Base-by-base conservation (phyloP, 2,329 filamentous ascomycete species). In the Corniculantispora saksenae region DNA sequence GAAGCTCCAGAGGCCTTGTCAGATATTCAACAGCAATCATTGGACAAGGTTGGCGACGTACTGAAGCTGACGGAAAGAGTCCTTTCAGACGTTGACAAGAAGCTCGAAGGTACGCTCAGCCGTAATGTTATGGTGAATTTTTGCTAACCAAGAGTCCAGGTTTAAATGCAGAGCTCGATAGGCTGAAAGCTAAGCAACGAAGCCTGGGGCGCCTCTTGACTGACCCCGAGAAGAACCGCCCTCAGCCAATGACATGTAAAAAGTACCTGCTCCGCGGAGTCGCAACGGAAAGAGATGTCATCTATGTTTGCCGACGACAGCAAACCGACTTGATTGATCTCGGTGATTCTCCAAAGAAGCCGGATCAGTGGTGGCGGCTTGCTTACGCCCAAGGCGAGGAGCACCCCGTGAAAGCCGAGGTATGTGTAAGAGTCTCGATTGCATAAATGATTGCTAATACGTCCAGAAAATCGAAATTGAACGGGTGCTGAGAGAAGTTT, bases 321-420 rank as follows among this genome's bases (percentile, higher is more conserved):
- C 78, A 80, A 62, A 72, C 73, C 5, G 76, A 81, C 59, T 70
- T 82, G 38, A 80, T 81, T 58, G 80, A 83, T 19, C 56, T 82
- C n/a, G 77, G 74, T 1, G 78, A 76, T 38, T 66, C 67, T 4
- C 60, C 75, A 3, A 67, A 70, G 25, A 66, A 71, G 4, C 67
- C 67, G 19, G 83, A 86, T 61, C 84, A 86, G 70, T 87, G 85
- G 85, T 87, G 85, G 85, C 81, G 80, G 67, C 74, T 87, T 54
- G 76, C 80, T 43, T 84, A 81, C 67, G 71, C 73, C 25, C 71
- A 76, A 15, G 70, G 55, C 9, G 61, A 78, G 13, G 69, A 75
- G 7, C 74, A 77, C 56, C 80, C 83, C n/a, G 75, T 83, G 32
- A 80, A 77, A 67, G 75, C 81, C 19, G 82, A 86, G 79, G 84